phyloP scores from a whole-genome alignment of 768 basidiomycete genomes.

The Mycena vitilis region DNA sequence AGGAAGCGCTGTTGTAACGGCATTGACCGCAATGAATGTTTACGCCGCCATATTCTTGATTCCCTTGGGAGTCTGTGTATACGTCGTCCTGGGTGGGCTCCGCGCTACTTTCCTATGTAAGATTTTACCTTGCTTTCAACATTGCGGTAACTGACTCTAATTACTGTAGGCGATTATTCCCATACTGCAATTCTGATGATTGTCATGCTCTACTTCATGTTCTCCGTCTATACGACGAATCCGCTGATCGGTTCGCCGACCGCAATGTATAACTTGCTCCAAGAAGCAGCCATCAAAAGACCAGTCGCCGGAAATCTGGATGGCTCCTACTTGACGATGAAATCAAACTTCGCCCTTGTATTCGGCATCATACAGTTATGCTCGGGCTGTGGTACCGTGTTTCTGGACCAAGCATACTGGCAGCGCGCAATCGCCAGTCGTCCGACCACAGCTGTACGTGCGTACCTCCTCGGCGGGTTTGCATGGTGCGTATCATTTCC shows the following conservation, averaged over 20 bases:
- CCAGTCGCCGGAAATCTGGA: constrained; percentile 62
- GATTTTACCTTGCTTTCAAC: constrained; percentile 58
- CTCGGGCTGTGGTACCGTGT: constrained; percentile 23
- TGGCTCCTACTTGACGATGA: constrained; percentile 69
- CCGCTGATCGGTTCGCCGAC: constrained; percentile 45
- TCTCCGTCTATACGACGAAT: constrained; percentile 45
- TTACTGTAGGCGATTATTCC: constrained; percentile 35
- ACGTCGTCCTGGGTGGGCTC: constrained; percentile 55
- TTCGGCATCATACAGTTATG: constrained; percentile 43
- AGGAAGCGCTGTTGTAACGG: constrained; percentile 56
- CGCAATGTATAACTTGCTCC: constrained; percentile 58
- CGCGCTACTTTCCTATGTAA: constrained; percentile 59
- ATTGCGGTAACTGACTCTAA: constrained; percentile 36
- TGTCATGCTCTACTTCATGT: constrained; percentile 41
- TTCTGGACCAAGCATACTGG: constrained; percentile 57
- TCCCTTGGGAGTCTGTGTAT: constrained; percentile 58
- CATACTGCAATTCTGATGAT: constrained; percentile 38
- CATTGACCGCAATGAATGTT: constrained; percentile 58
- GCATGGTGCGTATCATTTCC: constrained; percentile 51
- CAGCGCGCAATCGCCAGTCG: constrained; percentile 66
- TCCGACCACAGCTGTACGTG: constrained; percentile 62
- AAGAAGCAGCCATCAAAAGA: constrained; percentile 54
- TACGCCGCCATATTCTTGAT: constrained; percentile 58
- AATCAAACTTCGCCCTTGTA: constrained; percentile 58
- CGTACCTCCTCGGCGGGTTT: constrained; percentile 65